Percentiles rank a stretch among this genome's conserved stretches.
Conservation (phyloP, 495 filamentous ascomycete genomes). For the Xanthoparmelia taractica region DNA sequence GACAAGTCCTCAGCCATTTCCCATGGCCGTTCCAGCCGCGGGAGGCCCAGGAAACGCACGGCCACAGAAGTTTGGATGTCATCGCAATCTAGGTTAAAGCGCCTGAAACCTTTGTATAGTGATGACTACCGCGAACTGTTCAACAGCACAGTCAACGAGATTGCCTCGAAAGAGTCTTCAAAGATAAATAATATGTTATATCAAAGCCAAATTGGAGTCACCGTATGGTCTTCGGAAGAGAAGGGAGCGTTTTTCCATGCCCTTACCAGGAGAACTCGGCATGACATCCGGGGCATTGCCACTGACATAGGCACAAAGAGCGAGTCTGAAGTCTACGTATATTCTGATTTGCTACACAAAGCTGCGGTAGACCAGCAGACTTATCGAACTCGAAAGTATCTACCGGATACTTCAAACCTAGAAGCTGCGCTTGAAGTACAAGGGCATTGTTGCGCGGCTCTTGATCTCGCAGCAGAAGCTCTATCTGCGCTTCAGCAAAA, state of each 20-base stretch:
- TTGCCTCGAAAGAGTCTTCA: constrained; percentile 19
- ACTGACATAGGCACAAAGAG: constrained; percentile 61
- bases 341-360: constrained; percentile 53
- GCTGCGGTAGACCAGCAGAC: constrained; percentile 35
- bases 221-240: constrained; percentile 61
- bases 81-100: constrained; percentile 26
- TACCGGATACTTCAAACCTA: constrained; percentile 38
- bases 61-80: constrained; percentile 24
- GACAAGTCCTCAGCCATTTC: not conserved
- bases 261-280: constrained; percentile 53
- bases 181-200: constrained; percentile 22
- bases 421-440: constrained; percentile 70
- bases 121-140: constrained; percentile 52
- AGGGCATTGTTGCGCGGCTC: constrained; percentile 51
- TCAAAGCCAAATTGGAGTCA: constrained; percentile 55
- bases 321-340: constrained; percentile 62
- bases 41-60: constrained; percentile 21
- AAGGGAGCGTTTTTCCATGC: constrained; percentile 61
- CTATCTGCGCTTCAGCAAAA: constrained; percentile 50
- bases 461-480: constrained; percentile 60
- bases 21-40: constrained; percentile 8
- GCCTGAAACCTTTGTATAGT: constrained; percentile 36
- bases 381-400: constrained; percentile 24
- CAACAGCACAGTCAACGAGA: constrained; percentile 46
- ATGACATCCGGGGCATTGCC: constrained; percentile 54